Evolutionary conservation across 2,329 filamentous ascomycete genomes (phyloP).

Genomic region (Beauveria medogensis): DNA sequence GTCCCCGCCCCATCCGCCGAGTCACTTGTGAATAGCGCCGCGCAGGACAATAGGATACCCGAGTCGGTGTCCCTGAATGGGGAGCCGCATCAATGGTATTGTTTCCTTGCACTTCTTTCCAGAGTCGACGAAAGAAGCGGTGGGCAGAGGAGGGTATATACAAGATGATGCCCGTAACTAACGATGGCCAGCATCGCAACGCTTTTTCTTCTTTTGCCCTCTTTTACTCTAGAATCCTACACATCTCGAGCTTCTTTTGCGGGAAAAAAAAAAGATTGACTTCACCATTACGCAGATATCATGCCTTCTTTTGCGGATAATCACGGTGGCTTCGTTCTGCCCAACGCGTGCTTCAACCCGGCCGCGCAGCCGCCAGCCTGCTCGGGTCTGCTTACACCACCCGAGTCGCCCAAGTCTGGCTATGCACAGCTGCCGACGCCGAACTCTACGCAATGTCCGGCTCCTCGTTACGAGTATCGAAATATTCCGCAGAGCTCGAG

Average conservation of each 20-base stretch:
- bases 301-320: neutral
- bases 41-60: neutral
- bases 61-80: neutral
- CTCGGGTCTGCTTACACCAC: slow-evolving; percentile 14
- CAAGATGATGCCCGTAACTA: neutral
- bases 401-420: slow-evolving; percentile 16
- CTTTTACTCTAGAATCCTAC: neutral
- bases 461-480: neutral
- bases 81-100: neutral
- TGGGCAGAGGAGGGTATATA: neutral
- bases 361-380: neutral
- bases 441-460: neutral
- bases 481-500: neutral
- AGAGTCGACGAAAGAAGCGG: neutral
- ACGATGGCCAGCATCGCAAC: neutral
- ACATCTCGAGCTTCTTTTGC: neutral
- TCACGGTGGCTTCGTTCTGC: neutral
- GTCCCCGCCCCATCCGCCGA: neutral
- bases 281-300: neutral
- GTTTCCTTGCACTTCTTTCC: neutral
- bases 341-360: slow-evolving; percentile 1
- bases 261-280: neutral
- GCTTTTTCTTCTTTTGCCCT: neutral
- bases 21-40: slow-evolving; percentile 2
- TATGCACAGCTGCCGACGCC: neutral